Conservation (phyloP, 257 asterid genomes). For the Fraxinus quadrangulata region DNA sequence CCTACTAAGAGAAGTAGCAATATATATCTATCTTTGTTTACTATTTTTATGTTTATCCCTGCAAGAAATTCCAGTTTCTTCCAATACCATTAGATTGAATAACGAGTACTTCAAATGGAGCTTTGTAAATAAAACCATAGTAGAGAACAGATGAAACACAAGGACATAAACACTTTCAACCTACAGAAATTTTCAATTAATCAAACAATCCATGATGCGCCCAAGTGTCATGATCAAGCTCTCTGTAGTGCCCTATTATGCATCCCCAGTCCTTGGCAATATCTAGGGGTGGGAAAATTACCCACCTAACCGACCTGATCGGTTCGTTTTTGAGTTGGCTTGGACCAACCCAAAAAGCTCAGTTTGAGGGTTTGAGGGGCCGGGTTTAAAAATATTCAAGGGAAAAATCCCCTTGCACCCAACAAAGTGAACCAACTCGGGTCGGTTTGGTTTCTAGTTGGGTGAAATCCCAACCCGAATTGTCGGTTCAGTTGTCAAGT, state of each 20-base stretch:
- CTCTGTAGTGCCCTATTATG: background rate
- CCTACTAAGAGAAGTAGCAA: constrained; percentile 12
- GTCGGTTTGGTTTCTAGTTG: too few relatives aligned
- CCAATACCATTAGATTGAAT: background rate
- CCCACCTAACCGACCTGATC: too few relatives aligned
- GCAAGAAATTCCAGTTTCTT: constrained; percentile 20
- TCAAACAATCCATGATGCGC: background rate
- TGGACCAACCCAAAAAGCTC: too few relatives aligned
- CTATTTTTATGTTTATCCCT: background rate
- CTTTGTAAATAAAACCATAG: background rate
- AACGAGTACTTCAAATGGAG: constrained; percentile 14
- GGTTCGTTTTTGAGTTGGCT: too few relatives aligned
- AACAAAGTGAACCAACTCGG: too few relatives aligned
- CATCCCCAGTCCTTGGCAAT: background rate
- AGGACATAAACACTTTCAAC: background rate
- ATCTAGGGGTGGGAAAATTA: too few relatives aligned
- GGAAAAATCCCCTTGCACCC: too few relatives aligned
- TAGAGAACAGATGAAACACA: background rate
- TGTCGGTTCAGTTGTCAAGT: too few relatives aligned
- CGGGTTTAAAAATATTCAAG: too few relatives aligned
- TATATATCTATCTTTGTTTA: background rate
- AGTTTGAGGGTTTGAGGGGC: too few relatives aligned
- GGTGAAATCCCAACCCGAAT: too few relatives aligned
- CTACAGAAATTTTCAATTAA: background rate
- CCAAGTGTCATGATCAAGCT: background rate